Evolutionary conservation across 140 eudicot genomes (phyloP).

Genomic region (Bidens hawaiensis): DNA sequence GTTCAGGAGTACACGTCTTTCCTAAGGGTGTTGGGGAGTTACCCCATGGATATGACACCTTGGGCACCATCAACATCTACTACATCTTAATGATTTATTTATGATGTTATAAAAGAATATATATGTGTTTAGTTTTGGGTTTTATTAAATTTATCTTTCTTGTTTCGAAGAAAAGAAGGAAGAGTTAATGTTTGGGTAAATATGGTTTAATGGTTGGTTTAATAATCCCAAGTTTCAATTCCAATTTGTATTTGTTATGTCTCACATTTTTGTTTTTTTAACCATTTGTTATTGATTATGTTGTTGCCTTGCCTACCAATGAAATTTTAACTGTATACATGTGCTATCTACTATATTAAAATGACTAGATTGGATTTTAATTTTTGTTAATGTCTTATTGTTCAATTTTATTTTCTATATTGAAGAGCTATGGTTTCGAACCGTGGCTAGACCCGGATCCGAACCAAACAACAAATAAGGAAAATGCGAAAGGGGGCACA

Average conservation of each 20-base stretch:
- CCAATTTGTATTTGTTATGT: conserved; percentile 3
- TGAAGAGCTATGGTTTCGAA: too few species aligned
- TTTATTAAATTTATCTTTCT: background rate
- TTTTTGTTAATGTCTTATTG: too few species aligned
- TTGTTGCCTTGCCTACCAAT: background rate
- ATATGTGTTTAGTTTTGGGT: background rate
- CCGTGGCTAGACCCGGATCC: too few species aligned
- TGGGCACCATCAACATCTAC: background rate
- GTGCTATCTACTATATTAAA: too few species aligned
- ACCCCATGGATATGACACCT: conserved; percentile 4
- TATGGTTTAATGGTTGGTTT: background rate
- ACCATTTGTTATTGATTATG: background rate
- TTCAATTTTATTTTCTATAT: too few species aligned
- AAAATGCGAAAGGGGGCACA: too few species aligned
- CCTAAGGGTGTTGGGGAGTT: conserved; percentile 1
- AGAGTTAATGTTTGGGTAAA: conserved; percentile 1
- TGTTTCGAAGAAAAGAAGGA: background rate
- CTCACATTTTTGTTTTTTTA: background rate
- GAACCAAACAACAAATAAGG: too few species aligned
- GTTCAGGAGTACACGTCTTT: conserved; percentile 3
- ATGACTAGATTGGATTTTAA: too few species aligned
- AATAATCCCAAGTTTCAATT: background rate
- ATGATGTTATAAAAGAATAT: background rate
- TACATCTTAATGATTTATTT: background rate
- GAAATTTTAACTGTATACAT: too few species aligned